Conservation (phyloP, 2,329 filamentous ascomycete genomes). For the Fusarium sp. region DNA sequence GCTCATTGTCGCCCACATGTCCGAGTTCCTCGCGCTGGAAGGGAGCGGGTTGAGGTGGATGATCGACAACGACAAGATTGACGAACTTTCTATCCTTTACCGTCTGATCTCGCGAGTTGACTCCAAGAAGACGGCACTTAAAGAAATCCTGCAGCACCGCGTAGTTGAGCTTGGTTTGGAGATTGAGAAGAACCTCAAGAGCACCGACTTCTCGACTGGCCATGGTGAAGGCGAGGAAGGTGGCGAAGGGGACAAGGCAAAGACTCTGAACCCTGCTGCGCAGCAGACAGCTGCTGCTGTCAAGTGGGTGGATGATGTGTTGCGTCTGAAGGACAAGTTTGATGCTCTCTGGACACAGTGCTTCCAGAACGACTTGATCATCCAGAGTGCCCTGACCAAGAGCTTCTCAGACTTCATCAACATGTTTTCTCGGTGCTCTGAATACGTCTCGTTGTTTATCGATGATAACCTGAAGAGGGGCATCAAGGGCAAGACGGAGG, state of each 20-base stretch:
- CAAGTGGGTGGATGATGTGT: conserved; percentile 94
- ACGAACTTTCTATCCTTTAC: conserved; percentile 86
- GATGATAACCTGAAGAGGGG: conserved; percentile 96
- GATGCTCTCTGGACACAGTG: conserved; percentile 81
- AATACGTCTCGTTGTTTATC: conserved; percentile 96
- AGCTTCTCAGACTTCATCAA: conserved; percentile 97
- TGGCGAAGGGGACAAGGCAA: conserved; percentile 55
- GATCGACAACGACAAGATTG: conserved; percentile 87
- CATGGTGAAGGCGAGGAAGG: conserved; percentile 60
- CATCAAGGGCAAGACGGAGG: conserved; percentile 91
- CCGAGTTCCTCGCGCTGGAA: conserved; percentile 86
- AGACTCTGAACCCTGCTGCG: conserved; percentile 64
- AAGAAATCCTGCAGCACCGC: conserved; percentile 76
- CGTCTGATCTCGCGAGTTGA: conserved; percentile 84
- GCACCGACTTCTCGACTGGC: conserved; percentile 64
- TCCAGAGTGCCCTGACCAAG: conserved; percentile 85
- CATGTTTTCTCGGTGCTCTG: conserved; percentile 83
- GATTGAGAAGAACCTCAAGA: conserved; percentile 77
- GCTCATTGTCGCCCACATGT: conserved; percentile 81
- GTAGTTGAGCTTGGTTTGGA: conserved; percentile 84
- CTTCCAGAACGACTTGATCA: conserved; percentile 78
- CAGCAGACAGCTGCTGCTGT: conserved; percentile 89
- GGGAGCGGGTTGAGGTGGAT: conserved; percentile 86
- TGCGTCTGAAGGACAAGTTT: conserved; percentile 89
- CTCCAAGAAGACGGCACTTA: conserved; percentile 76